A percentile compares a stretch with the other conserved stretches of the same genome.
Evolutionary conservation across 257 asterid species (phyloP).

Genomic region (Nicotiana attenuata): DNA sequence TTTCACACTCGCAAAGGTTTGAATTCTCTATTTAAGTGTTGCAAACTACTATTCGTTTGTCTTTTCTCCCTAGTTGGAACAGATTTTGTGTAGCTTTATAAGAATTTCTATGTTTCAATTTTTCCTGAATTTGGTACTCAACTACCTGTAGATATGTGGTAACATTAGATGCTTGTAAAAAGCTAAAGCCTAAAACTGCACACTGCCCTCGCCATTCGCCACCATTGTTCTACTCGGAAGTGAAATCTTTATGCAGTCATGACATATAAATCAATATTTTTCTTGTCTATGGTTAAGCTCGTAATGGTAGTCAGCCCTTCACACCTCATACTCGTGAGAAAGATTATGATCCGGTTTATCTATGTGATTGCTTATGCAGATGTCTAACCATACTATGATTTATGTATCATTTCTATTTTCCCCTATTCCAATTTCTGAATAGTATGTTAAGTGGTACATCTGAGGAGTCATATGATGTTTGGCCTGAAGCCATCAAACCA

Average conservation of each 20-base stretch:
- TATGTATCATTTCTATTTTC: not conserved
- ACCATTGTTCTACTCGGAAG: not conserved
- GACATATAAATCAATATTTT: not conserved
- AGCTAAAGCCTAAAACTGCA: not conserved
- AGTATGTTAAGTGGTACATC: not conserved
- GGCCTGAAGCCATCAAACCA: not conserved
- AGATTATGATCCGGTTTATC: not conserved
- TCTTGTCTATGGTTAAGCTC: not conserved
- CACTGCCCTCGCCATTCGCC: not conserved
- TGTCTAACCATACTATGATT: not conserved
- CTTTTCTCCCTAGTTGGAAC: not conserved
- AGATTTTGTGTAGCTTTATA: not conserved
- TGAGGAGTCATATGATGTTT: not conserved
- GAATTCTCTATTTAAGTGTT: not conserved
- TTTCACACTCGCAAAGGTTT: constrained; percentile 92
- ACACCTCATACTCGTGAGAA: not conserved
- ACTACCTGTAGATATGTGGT: not conserved
- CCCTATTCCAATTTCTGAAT: not conserved
- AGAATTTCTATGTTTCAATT: not conserved
- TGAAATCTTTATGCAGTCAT: not conserved
- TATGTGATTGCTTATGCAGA: not conserved
- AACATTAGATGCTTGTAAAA: not conserved
- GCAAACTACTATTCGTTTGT: not conserved
- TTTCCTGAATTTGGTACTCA: not conserved
- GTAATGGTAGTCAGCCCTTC: not conserved